Evolutionary conservation across 2,329 filamentous ascomycete genomes (phyloP).

Genomic region (Leptographium flavum): DNA sequence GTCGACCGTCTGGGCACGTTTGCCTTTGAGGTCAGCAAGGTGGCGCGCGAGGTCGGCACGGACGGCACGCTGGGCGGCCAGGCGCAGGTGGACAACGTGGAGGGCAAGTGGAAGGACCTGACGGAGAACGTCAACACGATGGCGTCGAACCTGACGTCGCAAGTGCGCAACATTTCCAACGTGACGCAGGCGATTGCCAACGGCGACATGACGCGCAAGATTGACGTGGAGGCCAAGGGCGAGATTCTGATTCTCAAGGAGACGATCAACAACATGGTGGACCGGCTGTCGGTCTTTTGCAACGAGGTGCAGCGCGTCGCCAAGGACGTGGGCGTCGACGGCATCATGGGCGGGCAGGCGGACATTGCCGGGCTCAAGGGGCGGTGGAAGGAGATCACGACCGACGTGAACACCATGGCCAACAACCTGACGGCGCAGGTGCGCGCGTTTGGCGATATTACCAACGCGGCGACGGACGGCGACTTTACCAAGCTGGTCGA

Average conservation of each 20-base stretch:
- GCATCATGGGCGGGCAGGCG: conserved; percentile 96
- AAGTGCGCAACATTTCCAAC: conserved; percentile 83
- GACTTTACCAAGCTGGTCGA: conserved; percentile 96
- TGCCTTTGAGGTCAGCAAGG: conserved; percentile 89
- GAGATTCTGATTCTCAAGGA: conserved; percentile 90
- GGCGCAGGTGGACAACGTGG: conserved; percentile 84
- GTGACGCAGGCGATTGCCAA: conserved; percentile 92
- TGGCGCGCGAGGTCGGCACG: conserved; percentile 90
- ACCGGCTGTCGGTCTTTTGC: conserved; percentile 86
- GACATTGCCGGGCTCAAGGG: conserved; percentile 87
- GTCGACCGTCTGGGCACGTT: conserved; percentile 94
- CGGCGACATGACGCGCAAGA: conserved; percentile 90
- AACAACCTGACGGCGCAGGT: conserved; percentile 79
- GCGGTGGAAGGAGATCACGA: conserved; percentile 96
- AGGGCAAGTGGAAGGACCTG: conserved; percentile 96
- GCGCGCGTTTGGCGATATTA: conserved; percentile 93
- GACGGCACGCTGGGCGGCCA: conserved; percentile 90
- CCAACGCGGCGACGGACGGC: conserved; percentile 91
- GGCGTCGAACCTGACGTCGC: conserved; percentile 52
- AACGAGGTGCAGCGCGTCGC: conserved; percentile 92
- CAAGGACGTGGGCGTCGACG: conserved; percentile 91
- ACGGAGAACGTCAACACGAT: conserved; percentile 80
- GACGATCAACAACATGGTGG: conserved; percentile 98
- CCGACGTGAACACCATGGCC: conserved; percentile 89
- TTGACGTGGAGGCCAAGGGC: conserved; percentile 87